Conservation (phyloP, 2,329 filamentous ascomycete species). For the Paecilomyces dactylethromorphus region DNA sequence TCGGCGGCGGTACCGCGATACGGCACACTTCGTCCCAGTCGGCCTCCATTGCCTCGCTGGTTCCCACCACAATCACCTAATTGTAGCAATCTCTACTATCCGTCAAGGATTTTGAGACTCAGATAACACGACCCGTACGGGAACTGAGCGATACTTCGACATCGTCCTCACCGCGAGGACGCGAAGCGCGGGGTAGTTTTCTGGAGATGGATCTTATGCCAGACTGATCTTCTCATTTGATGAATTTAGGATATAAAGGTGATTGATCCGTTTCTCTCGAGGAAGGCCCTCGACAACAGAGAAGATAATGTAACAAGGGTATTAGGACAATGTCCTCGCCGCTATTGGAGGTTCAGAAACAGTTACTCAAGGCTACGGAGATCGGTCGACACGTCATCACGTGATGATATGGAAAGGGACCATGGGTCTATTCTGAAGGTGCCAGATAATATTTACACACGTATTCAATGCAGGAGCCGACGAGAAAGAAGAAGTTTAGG, state of each 20-base stretch:
- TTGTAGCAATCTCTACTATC: not conserved
- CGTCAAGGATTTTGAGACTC: not conserved
- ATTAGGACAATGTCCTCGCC: not conserved
- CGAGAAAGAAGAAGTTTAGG: too few relatives aligned
- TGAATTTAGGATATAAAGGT: not conserved
- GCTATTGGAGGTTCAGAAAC: not conserved
- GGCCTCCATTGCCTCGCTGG: conserved; percentile 35
- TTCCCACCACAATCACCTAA: conserved; percentile 7
- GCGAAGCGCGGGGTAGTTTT: conserved; percentile 31
- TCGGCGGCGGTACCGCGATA: conserved; percentile 72
- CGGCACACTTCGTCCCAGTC: conserved; percentile 64
- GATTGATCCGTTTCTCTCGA: not conserved
- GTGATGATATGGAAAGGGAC: conserved; percentile 2
- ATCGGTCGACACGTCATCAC: not conserved
- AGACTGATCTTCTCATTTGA: not conserved
- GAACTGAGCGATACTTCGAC: conserved; percentile 21
- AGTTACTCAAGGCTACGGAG: conserved; percentile 2
- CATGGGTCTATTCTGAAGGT: not conserved
- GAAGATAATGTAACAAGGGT: not conserved
- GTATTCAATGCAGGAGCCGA: too few relatives aligned
- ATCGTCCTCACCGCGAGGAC: conserved; percentile 25
- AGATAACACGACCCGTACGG: conserved; percentile 23
- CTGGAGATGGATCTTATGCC: conserved; percentile 4
- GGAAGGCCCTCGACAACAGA: not conserved
- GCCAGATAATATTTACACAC: not conserved